A percentile compares a stretch with the other conserved stretches of the same genome.
These are phyloP conservation scores for Starmerella riodocensis DNA, from an alignment of 805 yeast genomes.

Conservation along the genomic window DNA sequence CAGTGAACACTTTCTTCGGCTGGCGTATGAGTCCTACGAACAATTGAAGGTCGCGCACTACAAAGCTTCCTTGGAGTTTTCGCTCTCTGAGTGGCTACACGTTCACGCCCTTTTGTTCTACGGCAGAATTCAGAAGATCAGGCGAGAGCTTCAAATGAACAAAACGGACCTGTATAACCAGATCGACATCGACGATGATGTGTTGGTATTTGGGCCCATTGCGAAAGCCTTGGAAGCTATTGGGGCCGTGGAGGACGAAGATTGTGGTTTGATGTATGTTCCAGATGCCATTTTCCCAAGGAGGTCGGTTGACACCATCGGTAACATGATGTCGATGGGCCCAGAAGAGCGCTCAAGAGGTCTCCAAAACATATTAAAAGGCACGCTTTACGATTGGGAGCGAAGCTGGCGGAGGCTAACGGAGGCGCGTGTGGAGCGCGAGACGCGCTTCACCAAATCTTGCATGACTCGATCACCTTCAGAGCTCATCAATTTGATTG, in stretches of 20 bases:
- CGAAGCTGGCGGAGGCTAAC: constrained; percentile 14
- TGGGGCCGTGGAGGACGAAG: constrained; percentile 12
- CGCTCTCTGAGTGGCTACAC: constrained; percentile 18
- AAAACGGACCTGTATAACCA: constrained; percentile 4
- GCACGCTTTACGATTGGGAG: constrained; percentile 18
- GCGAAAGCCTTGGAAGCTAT: constrained; percentile 10
- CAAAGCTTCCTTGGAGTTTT: constrained; percentile 13
- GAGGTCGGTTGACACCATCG: background rate
- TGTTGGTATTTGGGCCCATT: constrained; percentile 11
- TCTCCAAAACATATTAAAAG: constrained; percentile 11
- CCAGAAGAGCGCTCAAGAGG: constrained; percentile 3
- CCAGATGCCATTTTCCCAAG: constrained; percentile 14
- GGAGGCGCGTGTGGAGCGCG: constrained; percentile 13
- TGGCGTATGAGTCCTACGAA: constrained; percentile 13
- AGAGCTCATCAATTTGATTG: constrained; percentile 11
- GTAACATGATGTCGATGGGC: too few species aligned
- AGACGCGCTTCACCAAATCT: background rate
- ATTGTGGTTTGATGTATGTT: constrained; percentile 9
- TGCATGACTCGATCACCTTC: constrained; percentile 11
- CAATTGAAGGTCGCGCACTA: constrained; percentile 15
- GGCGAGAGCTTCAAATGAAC: background rate
- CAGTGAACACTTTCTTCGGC: constrained; percentile 16
- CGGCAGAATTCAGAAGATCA: constrained; percentile 11
- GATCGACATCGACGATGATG: constrained; percentile 7
- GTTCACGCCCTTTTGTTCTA: constrained; percentile 16